Evolutionary conservation across 2,329 filamentous ascomycete species (phyloP), one percentile per base, ranked within the genome.

Genomic region (Colletotrichum noveboracense): DNA sequence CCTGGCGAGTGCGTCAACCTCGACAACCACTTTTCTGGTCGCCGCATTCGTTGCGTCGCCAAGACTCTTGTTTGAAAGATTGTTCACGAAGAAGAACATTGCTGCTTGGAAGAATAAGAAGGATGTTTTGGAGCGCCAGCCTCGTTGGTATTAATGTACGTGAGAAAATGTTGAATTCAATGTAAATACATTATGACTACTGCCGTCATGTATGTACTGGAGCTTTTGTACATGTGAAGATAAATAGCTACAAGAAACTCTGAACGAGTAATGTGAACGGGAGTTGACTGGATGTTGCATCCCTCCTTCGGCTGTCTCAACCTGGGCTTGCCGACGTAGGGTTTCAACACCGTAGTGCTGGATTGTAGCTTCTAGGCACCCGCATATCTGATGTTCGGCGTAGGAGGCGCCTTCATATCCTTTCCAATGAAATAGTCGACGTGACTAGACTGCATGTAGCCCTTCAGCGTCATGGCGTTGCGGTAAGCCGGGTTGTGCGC

Each of bases 401-500:
- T 28, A 1, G 77, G 76, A 7, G 77, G 79, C 32, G 62, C 70
- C 21, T 67, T 28, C 78, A 80, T 80, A 7, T 61, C 75, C 4
- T 78, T 66, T 0, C 79, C 77, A 2, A 80, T 66, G 58, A 77
- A 80, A 34, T 79, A 80, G 43, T 80, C 78, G 1, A 80, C 70
- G 28, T 79, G 76, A 7, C 79, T 78, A 14, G 76, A 77, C 73
- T 80, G 78, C 24, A 78, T 56, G 18, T 80, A 80, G 0, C 79
- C 79, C 62, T 80, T 80, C 13, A 80, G 68, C 0, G 79, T 80
- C 77, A 80, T 75, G 14, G 77, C 74, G 28, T 80, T 80, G 8
- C 79, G 77, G n/a, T 80, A 80, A 1, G 79, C 78, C 9, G 78
- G 78, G 66, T 80, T 80, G 21, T 80, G 78, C 1, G 79, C 66